Base-by-base conservation (phyloP, 148 eudicot species). In the Euryodendron excelsum region DNA sequence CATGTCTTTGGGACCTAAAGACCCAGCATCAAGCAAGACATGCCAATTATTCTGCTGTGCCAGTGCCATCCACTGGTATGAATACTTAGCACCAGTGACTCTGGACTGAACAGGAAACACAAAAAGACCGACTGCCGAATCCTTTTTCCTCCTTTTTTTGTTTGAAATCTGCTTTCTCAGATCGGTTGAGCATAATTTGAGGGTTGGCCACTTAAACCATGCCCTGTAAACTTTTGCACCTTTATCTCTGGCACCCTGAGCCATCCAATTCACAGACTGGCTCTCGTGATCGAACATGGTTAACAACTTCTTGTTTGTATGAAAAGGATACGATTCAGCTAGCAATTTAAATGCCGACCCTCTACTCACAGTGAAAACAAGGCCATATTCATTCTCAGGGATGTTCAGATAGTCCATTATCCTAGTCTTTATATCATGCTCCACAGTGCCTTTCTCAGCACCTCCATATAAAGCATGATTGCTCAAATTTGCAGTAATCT, bases 231-330 rank as follows among this genome's bases (percentile, higher is more conserved):
- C 89, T 81, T 96, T 93, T 1, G 99, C 99, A n/a, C 99, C 99
- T 83, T 96, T 96, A 75, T 87, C 89, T 69, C 84, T 89, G 2
- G 99, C 99, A 75, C 86, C 87, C 81, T 93, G 98, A 65, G 87
- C 93, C 99, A 96, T 93, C 99, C 97, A 92, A 74, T 89, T 92
- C 74, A 96, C 91, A 21, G 99, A 95, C 65, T 95, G 99, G 83
- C 99, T 95, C 86, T 95, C 99, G 34, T 96, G 99, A 79, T 96
- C 99, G 74, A 96, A 96, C 99, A 96, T 96, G 41, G 99, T 93
- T 53, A 96, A 85, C 81, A 96, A 72, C 72, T 87, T 90, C 86
- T 93, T 96, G 83, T 96, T 93, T n/a, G 93, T 89, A 13, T 93
- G 93, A 31, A 96, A 96, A 83, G 99, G 99, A 84, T 96, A 96